phyloP scores from a whole-genome alignment of 495 filamentous ascomycete species.

The Xylaria bambusicola region DNA sequence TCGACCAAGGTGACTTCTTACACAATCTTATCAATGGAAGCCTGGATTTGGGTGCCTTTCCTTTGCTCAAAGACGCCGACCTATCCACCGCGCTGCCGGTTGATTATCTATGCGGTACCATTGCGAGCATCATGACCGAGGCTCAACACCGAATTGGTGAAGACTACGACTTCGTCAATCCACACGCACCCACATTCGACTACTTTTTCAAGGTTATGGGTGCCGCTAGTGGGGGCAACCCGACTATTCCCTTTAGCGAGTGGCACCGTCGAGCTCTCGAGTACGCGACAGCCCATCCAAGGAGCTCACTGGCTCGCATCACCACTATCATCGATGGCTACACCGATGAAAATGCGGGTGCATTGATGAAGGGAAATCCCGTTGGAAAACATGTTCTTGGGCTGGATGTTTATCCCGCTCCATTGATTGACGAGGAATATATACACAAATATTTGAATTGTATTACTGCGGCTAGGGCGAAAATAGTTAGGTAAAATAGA shows the following conservation, averaged over 20 bases:
- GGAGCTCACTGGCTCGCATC: constrained; percentile 31
- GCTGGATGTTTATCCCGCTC: constrained; percentile 23
- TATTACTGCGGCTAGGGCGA: background rate
- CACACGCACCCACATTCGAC: constrained; percentile 24
- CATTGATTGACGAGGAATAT: constrained; percentile 24
- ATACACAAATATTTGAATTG: constrained; percentile 20
- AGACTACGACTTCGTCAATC: constrained; percentile 34
- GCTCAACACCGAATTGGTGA: constrained; percentile 28
- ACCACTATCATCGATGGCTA: constrained; percentile 28
- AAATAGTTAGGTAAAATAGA: no score
- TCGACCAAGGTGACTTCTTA: constrained; percentile 38
- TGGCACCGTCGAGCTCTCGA: constrained; percentile 29
- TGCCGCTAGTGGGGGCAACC: constrained; percentile 15
- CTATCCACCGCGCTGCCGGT: constrained; percentile 33
- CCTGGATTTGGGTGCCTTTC: constrained; percentile 34
- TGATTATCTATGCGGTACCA: constrained; percentile 34
- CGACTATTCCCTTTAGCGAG: constrained; percentile 22
- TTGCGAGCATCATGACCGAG: constrained; percentile 29
- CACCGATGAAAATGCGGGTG: constrained; percentile 29
- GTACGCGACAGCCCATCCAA: constrained; percentile 26
- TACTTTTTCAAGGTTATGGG: constrained; percentile 30
- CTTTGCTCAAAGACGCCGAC: constrained; percentile 30
- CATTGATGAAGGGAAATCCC: constrained; percentile 23
- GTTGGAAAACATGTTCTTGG: constrained; percentile 33
- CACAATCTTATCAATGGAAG: constrained; percentile 36